Base-by-base conservation (phyloP, 352 stramenopile genomes). In the Phytophthora boehmeriae region DNA sequence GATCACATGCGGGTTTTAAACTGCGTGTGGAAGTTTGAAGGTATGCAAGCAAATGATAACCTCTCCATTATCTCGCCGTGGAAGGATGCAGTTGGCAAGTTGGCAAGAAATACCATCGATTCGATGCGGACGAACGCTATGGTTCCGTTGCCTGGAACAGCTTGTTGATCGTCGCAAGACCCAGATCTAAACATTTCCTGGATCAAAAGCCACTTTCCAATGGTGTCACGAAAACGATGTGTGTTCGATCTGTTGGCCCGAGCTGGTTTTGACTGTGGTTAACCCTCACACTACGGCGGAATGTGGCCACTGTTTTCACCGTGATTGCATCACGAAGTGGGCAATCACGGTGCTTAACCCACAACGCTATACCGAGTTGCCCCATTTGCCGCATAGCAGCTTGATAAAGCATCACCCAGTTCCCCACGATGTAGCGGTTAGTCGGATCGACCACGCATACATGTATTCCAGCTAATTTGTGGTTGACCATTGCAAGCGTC, bases 11-110 rank as follows among this genome's bases (percentile, higher is more conserved):
- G 71, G 67, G 0, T 71, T 80, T 30, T 80, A 80, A 38, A 51
- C 67, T 23, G n/a, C n/a, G 44, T 42, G 14, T 80, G 71, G 71
- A 69, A 70, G 27, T 76, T 54, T 35, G 71, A 80, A 20, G 71
- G 63, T 9, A 20, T 76, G 0, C 52, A 50, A 20, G 9, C 36
- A 5, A 30, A 14, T 4, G 53, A 65, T 47, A 38, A 25, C 0
- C 36, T 22, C 5, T 65, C 54, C 0, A 48, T 80, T 22, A 64
- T 42, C 22, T 78, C 62, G 0, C 70, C 17, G 8, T 73, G 64
- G 64, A 50, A 57, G 20, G 14, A 35, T n/a, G 47, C 63, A 9
- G 19, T 2, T 6, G 36, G n/a, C n/a, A n/a, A n/a, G n/a, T n/a
- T 16, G 53, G 51, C 2, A 19, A 57, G 3, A 22, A 41, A n/a